These are phyloP conservation scores for Tetrahymena borealis DNA, from an alignment of 73 alveolate species.

Conservation along the genomic window DNA sequence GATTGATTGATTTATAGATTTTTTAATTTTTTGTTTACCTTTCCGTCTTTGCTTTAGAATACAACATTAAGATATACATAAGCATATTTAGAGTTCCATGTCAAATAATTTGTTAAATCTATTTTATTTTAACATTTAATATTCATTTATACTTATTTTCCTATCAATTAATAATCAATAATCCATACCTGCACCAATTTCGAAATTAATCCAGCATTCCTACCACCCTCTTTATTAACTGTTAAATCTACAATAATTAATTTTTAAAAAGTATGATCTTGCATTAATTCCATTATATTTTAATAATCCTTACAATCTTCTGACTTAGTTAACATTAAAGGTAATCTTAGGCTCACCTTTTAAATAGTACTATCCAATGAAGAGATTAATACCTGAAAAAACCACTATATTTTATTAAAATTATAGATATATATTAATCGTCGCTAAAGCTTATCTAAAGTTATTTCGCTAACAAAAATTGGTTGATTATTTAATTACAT, in stretches of 20 bases:
- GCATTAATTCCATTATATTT: background rate
- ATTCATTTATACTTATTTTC: too few relatives aligned
- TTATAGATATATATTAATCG: background rate
- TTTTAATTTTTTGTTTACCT: too few relatives aligned
- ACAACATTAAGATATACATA: background rate
- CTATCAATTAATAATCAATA: background rate
- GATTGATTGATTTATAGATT: too few relatives aligned
- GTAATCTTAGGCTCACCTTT: background rate
- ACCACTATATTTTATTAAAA: background rate
- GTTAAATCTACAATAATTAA: background rate
- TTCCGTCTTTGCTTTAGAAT: background rate
- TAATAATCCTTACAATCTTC: background rate
- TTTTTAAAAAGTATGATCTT: background rate
- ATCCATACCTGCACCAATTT: background rate
- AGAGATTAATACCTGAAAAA: background rate
- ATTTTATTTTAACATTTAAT: background rate
- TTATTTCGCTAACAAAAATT: background rate
- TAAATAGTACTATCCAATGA: background rate
- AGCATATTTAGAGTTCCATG: background rate
- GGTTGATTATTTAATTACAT: too few relatives aligned
- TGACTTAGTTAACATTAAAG: background rate
- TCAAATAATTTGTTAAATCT: background rate
- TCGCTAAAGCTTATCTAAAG: background rate
- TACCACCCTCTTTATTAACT: background rate
- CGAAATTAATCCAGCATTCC: background rate